Percentiles rank a stretch among this genome's conserved stretches.
Evolutionary conservation across 371 early-diverging fungal species (phyloP).

Genomic region (Mucor indicus): DNA sequence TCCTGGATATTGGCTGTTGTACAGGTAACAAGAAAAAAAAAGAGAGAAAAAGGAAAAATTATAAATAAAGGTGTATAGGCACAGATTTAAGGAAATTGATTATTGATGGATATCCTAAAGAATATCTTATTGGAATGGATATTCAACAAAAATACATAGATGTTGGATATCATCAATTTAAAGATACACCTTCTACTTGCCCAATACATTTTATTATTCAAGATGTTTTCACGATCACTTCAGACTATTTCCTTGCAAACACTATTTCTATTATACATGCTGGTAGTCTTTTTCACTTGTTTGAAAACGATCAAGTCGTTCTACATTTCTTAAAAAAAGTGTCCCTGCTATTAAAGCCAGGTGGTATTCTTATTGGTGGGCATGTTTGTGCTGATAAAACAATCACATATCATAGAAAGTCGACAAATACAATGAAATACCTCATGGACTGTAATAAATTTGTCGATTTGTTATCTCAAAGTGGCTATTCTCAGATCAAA

Average conservation of each 20-base stretch:
- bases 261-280: constrained; percentile 23
- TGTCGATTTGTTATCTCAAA: constrained; percentile 5
- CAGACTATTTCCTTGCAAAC: constrained; percentile 4
- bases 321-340: constrained; percentile 16
- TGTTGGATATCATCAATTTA: constrained; percentile 32
- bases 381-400: constrained; percentile 29
- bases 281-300: constrained; percentile 41
- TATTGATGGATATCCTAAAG: constrained; percentile 38
- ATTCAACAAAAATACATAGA: constrained; percentile 28
- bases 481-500: constrained; percentile 24
- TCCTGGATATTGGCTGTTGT: constrained; percentile 48
- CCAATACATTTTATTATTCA: constrained; percentile 26
- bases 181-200: constrained; percentile 18
- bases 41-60: background rate
- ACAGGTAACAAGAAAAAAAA: constrained; percentile 27
- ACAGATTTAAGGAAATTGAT: constrained; percentile 39
- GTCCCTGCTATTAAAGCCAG: constrained; percentile 15
- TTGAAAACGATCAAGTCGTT: constrained; percentile 13
- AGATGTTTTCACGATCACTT: constrained; percentile 18
- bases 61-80: constrained; percentile 13
- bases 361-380: constrained; percentile 34
- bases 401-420: constrained; percentile 9
- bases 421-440: constrained; percentile 19
- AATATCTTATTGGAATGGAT: constrained; percentile 33
- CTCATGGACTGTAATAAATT: constrained; percentile 25